A percentile compares a stretch with the other conserved stretches of the same genome.
These are phyloP conservation scores for Clausena lansium DNA, from an alignment of 345 rosid species.

Conservation along the genomic window DNA sequence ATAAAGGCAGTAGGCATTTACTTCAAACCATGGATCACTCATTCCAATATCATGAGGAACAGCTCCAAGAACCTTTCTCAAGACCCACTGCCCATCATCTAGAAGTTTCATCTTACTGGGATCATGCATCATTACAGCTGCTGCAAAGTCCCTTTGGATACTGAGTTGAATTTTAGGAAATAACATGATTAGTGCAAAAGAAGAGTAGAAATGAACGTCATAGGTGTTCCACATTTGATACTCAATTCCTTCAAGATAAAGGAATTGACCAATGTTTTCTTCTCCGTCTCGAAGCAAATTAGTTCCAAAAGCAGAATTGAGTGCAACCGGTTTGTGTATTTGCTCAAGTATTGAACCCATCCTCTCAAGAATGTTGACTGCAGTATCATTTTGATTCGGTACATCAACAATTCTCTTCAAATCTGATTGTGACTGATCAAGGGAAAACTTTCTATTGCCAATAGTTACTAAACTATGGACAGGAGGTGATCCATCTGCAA, in stretches of 20 bases:
- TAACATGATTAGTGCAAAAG: conserved; percentile 80
- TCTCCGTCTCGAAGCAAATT: conserved; percentile 86
- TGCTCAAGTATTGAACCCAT: conserved; percentile 64
- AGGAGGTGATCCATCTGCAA: conserved; percentile 79
- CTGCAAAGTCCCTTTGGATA: conserved; percentile 90
- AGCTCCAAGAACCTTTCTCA: conserved; percentile 87
- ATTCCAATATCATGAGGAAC: conserved; percentile 93
- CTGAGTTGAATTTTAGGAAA: conserved; percentile 91
- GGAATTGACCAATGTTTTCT: conserved; percentile 94
- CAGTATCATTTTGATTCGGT: conserved; percentile 40
- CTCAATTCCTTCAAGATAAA: conserved; percentile 86
- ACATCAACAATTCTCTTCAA: conserved; percentile 30
- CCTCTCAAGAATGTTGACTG: conserved; percentile 64
- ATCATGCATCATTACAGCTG: conserved; percentile 91
- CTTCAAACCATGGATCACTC: conserved; percentile 88
- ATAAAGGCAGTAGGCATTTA: conserved; percentile 69
- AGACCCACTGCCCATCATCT: conserved; percentile 56
- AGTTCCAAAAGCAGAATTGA: conserved; percentile 85
- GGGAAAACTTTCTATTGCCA: conserved; percentile 67
- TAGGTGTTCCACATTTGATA: conserved; percentile 97
- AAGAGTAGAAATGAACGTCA: conserved; percentile 91
- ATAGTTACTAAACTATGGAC: conserved; percentile 60
- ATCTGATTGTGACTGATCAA: conserved; percentile 53
- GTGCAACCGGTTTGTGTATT: conserved; percentile 56
- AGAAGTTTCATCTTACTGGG: conserved; percentile 64